These are phyloP conservation scores for Leptomonas seymouri DNA, from an alignment of 208 protist genomes.

Conservation along the genomic window DNA sequence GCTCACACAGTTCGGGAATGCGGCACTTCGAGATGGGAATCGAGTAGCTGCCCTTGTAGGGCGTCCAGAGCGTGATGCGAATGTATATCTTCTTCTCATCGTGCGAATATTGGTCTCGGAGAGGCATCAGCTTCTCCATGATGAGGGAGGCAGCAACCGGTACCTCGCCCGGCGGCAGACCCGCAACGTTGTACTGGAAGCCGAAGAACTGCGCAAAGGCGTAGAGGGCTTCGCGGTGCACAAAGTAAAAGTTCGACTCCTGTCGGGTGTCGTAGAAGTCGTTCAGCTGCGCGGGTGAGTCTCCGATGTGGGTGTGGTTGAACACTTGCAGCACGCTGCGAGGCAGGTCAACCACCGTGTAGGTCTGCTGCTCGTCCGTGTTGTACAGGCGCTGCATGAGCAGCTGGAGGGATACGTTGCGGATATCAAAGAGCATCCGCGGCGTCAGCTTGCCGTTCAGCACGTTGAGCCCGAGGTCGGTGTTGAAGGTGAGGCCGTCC, in stretches of 20 bases:
- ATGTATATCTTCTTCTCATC: slow-evolving; percentile 55
- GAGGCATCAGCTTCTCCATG: slow-evolving; percentile 71
- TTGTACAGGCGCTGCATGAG: slow-evolving; percentile 78
- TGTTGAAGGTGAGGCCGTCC: slow-evolving; percentile 85
- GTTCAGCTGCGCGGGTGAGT: slow-evolving; percentile 40
- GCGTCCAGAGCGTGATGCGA: slow-evolving; percentile 67
- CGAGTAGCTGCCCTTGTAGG: slow-evolving; percentile 63
- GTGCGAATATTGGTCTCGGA: slow-evolving; percentile 36
- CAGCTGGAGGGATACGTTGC: slow-evolving; percentile 73
- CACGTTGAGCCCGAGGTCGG: slow-evolving; percentile 63
- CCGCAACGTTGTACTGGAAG: slow-evolving; percentile 64
- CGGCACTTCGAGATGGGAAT: slow-evolving; percentile 56
- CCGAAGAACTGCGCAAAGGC: slow-evolving; percentile 85
- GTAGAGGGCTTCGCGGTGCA: slow-evolving; percentile 88
- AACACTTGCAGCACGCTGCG: slow-evolving; percentile 54
- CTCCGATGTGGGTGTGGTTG: slow-evolving; percentile 47
- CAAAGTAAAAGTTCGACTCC: slow-evolving; percentile 77
- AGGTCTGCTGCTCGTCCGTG: slow-evolving; percentile 87
- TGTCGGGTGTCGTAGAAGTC: slow-evolving; percentile 74
- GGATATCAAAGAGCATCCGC: slow-evolving; percentile 62
- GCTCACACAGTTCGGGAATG: slow-evolving; percentile 73
- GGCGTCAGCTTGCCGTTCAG: slow-evolving; percentile 48
- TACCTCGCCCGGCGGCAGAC: slow-evolving; percentile 68
- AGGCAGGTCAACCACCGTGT: slow-evolving; percentile 81
- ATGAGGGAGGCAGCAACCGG: slow-evolving; percentile 75